Conservation (phyloP, 495 filamentous ascomycete genomes). For the Beverwykella pulmonaria region DNA sequence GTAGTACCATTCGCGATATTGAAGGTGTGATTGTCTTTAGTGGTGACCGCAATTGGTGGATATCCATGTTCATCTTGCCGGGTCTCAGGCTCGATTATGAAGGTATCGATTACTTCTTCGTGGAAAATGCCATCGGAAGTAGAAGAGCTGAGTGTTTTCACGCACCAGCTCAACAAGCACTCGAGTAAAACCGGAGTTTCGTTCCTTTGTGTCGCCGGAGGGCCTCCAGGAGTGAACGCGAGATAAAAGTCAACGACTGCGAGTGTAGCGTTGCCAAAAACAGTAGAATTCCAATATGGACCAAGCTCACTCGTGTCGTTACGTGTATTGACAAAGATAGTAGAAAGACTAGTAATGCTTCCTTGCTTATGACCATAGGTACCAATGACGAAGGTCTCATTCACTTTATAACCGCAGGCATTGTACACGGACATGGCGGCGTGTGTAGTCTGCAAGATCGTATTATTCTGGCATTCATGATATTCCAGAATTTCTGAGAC, state of each 20-base stretch:
- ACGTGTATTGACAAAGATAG: background rate
- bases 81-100: background rate
- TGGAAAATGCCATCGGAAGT: background rate
- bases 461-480: constrained; percentile 7
- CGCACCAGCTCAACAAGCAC: constrained; percentile 28
- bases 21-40: background rate
- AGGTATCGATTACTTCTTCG: background rate
- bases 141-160: constrained; percentile 1
- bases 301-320: background rate
- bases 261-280: constrained; percentile 10
- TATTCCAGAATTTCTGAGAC: constrained; percentile 12
- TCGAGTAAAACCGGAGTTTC: constrained; percentile 20
- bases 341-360: background rate
- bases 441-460: background rate
- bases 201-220: background rate
- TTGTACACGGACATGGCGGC: background rate
- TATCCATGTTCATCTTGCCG: background rate
- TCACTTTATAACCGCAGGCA: constrained; percentile 18
- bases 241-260: constrained; percentile 29
- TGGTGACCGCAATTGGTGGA: background rate
- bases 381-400: constrained; percentile 7
- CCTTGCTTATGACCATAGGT: background rate
- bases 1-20: background rate
- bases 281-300: constrained; percentile 11
- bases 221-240: constrained; percentile 19